These are phyloP conservation scores for Candida germanica DNA, from an alignment of 805 yeast species.

Conservation along the genomic window DNA sequence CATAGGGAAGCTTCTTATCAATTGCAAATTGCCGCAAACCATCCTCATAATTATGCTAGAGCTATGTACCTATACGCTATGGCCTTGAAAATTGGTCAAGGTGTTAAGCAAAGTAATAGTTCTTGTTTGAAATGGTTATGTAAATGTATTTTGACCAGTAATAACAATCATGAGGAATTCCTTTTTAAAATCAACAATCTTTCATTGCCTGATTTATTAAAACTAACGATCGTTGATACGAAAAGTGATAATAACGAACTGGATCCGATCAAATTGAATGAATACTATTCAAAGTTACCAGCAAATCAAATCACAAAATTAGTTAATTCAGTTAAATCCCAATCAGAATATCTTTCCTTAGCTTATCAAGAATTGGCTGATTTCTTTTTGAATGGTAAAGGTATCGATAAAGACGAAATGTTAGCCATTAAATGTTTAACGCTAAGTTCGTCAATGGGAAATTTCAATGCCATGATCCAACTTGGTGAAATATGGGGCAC, in stretches of 20 bases:
- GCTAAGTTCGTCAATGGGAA: constrained; percentile 65
- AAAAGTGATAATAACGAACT: constrained; percentile 17
- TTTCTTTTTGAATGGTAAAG: constrained; percentile 55
- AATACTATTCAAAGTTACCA: constrained; percentile 21
- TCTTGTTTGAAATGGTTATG: constrained; percentile 61
- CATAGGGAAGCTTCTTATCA: constrained; percentile 68
- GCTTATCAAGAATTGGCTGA: constrained; percentile 63
- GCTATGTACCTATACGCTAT: constrained; percentile 71
- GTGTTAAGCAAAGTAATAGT: constrained; percentile 53
- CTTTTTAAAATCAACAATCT: constrained; percentile 24
- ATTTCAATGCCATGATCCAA: constrained; percentile 63
- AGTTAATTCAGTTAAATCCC: constrained; percentile 30
- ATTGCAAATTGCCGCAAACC: constrained; percentile 58
- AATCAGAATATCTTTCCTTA: constrained; percentile 44
- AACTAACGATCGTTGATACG: constrained; percentile 22
- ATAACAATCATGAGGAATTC: constrained; percentile 14
- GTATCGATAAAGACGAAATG: constrained; percentile 48
- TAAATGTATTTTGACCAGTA: constrained; percentile 33
- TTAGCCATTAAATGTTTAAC: constrained; percentile 60
- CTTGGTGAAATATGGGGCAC: constrained; percentile 69
- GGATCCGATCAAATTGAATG: constrained; percentile 26
- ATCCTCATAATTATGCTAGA: constrained; percentile 50
- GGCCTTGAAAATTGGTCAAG: constrained; percentile 67
- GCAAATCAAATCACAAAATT: constrained; percentile 25
- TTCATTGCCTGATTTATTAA: constrained; percentile 27